Evolutionary conservation across 768 basidiomycete genomes (phyloP).

Genomic region (Boletus barrowsii): DNA sequence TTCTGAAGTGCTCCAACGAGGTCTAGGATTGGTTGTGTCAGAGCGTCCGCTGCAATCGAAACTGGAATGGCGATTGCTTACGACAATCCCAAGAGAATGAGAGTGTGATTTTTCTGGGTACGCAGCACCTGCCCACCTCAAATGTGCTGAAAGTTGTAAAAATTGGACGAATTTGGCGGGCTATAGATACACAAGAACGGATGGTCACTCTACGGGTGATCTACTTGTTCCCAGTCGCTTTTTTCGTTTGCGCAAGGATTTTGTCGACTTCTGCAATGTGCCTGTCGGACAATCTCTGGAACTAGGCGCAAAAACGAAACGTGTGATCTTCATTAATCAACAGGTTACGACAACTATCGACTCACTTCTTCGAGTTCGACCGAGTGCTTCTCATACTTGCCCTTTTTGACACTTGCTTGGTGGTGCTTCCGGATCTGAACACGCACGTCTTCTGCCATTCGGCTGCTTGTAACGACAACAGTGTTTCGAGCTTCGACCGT

Average conservation of each 20-base stretch:
- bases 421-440: conserved; percentile 74
- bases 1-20: too few species aligned
- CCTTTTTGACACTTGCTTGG: conserved; percentile 62
- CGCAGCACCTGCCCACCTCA: too few species aligned
- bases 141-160: neutral
- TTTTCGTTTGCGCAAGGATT: conserved; percentile 60
- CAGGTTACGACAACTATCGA: neutral
- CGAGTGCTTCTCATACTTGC: conserved; percentile 66
- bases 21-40: too few species aligned
- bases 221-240: conserved; percentile 39
- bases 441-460: conserved; percentile 72
- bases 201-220: neutral
- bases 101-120: too few species aligned
- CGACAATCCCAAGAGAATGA: too few species aligned
- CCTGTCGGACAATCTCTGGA: conserved; percentile 68
- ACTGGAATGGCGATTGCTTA: too few species aligned
- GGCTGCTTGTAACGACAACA: conserved; percentile 52
- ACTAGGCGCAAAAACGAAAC: conserved; percentile 39
- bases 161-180: neutral
- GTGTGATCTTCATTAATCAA: neutral
- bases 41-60: too few species aligned
- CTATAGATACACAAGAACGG: neutral
- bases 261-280: conserved; percentile 66
- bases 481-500: conserved; percentile 69
- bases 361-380: conserved; percentile 62